Evolutionary conservation across 2,329 filamentous ascomycete species (phyloP), one percentile per base, ranked within the genome.

Genomic region (Cercospora zeae-maydis): DNA sequence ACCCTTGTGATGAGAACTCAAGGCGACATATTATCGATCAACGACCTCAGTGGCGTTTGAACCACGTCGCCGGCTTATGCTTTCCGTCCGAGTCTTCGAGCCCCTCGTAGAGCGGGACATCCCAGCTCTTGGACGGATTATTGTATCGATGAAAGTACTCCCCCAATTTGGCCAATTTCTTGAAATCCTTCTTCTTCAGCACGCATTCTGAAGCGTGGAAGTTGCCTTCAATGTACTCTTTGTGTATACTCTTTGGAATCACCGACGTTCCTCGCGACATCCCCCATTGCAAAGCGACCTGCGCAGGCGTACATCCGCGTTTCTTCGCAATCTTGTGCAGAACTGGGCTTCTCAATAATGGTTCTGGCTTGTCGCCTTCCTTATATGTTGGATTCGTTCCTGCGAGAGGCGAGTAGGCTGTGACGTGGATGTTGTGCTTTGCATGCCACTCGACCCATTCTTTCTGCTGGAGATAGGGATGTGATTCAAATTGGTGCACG

Each of bases 251-350:
- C 11, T 77, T 76, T 1, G 81, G 77, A 0, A 82, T 85, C 2
- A 84, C 82, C 53, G 79, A 82, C 74, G 80, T 83, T 1, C 83
- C 82, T 27, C 83, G 76, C 69, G 84, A 80, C 8, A 85, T 76
- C 11, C 78, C 81, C 82, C 83, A 85, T 47, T 79, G 81, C 61
- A 86, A 79, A 6, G 86, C 75, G 6, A 86, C 71, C 64, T 83
- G 80, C 1, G 82, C 83, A 2, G 82, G 80, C n/a, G 87, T 80
- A 70, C 81, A 83, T 33, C 84, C 82, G 36, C 84, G 79, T 70
- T 86, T 84, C 78, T 86, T 86, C 75, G 87, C 83, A 19, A 89
- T 85, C 58, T 89, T 79, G 76, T 86, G 82, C 56, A 88, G 78
- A 36, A 88, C 82, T 1, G 85, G 82, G 73, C 85, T 86, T 61